Percentiles rank a stretch among this genome's conserved stretches.
phyloP scores from a whole-genome alignment of 768 basidiomycete species.

The Boletus subcaerulescens region DNA sequence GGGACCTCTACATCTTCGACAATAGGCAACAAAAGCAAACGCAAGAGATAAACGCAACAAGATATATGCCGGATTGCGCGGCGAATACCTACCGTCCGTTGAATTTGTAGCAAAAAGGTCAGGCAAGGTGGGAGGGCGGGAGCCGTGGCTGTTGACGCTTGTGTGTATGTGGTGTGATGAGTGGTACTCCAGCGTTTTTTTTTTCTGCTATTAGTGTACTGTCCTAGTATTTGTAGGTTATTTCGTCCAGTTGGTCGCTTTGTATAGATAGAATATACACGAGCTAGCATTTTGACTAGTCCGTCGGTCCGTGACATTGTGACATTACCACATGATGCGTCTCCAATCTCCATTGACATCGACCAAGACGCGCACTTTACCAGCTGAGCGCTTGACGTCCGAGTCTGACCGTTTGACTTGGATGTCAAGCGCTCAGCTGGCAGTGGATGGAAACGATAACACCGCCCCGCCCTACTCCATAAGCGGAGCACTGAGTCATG shows the following conservation, averaged over 20 bases:
- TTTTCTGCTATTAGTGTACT: background rate
- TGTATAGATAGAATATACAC: background rate
- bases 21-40: slow-evolving; percentile 22
- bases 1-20: background rate
- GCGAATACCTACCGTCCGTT: background rate
- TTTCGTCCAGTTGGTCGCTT: background rate
- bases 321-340: no score
- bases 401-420: no score
- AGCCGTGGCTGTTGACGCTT: background rate
- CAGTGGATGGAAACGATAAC: no score
- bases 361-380: no score
- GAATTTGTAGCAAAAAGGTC: background rate
- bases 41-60: slow-evolving; percentile 25
- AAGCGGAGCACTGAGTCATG: no score
- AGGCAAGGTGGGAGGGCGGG: background rate
- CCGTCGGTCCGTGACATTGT: no score
- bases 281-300: no score
- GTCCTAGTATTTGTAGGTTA: slow-evolving; percentile 1
- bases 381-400: no score
- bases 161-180: background rate
- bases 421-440: no score
- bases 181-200: background rate
- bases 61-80: background rate
- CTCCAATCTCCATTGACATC: no score
- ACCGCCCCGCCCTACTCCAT: no score